A percentile compares a stretch with the other conserved stretches of the same genome.
Evolutionary conservation across 1,284 basidiomycete genomes (phyloP).

Genomic region (Fomitiporia mediterranea): DNA sequence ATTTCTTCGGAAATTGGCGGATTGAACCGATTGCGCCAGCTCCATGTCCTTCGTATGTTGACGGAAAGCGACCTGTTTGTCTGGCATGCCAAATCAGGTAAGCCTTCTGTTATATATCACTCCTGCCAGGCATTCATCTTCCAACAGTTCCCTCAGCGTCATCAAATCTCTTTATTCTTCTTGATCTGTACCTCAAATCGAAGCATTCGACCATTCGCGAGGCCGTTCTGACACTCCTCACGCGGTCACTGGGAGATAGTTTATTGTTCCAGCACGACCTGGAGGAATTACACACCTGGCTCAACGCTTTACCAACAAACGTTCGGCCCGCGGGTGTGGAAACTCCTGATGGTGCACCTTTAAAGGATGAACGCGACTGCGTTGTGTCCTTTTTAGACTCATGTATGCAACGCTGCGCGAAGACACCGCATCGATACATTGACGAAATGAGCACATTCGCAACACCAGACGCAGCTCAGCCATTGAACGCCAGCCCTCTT

Average conservation of each 20-base stretch:
- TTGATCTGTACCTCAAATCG: constrained; percentile 56
- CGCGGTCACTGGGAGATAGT: constrained; percentile 59
- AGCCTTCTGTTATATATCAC: constrained; percentile 23
- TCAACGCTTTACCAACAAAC: constrained; percentile 50
- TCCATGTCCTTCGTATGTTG: constrained; percentile 77
- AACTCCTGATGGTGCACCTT: constrained; percentile 46
- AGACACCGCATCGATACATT: constrained; percentile 84
- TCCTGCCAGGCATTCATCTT: constrained; percentile 34
- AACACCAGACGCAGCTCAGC: not conserved
- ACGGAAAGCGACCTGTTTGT: constrained; percentile 71
- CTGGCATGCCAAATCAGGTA: constrained; percentile 72
- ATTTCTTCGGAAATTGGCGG: constrained; percentile 29
- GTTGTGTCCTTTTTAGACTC: constrained; percentile 81
- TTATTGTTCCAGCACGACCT: constrained; percentile 81
- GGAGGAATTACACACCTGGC: constrained; percentile 73
- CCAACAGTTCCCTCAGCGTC: constrained; percentile 43
- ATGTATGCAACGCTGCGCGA: constrained; percentile 78
- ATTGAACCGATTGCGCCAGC: constrained; percentile 59
- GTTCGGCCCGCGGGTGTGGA: constrained; percentile 34
- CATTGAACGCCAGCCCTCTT: constrained; percentile 57
- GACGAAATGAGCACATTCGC: constrained; percentile 53
- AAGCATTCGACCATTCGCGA: constrained; percentile 47
- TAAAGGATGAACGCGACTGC: constrained; percentile 55
- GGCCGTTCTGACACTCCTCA: constrained; percentile 55
- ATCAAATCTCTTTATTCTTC: constrained; percentile 57